Conservation (phyloP, 176 grass and related monocot species). For the Alopecurus myosuroides region DNA sequence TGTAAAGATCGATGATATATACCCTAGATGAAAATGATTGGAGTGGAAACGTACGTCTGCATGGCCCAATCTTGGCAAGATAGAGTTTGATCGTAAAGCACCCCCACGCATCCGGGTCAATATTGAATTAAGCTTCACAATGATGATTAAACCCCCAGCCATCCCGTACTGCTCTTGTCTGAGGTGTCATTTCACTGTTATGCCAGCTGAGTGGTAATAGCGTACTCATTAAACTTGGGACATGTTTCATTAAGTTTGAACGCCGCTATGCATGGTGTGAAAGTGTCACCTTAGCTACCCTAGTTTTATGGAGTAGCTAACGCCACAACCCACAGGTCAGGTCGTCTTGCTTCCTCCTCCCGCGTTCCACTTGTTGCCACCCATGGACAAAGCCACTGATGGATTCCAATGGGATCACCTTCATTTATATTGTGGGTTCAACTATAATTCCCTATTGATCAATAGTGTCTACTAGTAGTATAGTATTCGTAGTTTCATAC, state of each 20-base stretch:
- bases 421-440: not conserved
- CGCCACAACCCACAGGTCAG: too few species aligned
- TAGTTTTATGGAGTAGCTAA: too few species aligned
- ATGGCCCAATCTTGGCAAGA: not conserved
- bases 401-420: not conserved
- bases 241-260: not conserved
- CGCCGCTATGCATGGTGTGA: not conserved
- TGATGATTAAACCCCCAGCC: not conserved
- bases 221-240: too few species aligned
- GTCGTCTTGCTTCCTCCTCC: not conserved
- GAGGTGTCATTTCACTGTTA: not conserved
- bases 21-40: not conserved
- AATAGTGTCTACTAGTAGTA: not conserved
- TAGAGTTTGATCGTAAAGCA: not conserved
- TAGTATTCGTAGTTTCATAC: not conserved
- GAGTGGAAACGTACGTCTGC: conserved; percentile 6
- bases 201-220: not conserved
- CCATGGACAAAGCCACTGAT: too few species aligned
- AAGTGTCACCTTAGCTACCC: not conserved
- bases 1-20: conserved; percentile 9
- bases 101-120: not conserved
- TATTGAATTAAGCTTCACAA: not conserved
- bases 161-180: not conserved
- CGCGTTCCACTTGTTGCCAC: too few species aligned
- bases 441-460: not conserved